Evolutionary conservation across 345 rosid genomes (phyloP), one percentile per base, ranked within the genome.

Genomic region (Moricandia moricandioides): DNA sequence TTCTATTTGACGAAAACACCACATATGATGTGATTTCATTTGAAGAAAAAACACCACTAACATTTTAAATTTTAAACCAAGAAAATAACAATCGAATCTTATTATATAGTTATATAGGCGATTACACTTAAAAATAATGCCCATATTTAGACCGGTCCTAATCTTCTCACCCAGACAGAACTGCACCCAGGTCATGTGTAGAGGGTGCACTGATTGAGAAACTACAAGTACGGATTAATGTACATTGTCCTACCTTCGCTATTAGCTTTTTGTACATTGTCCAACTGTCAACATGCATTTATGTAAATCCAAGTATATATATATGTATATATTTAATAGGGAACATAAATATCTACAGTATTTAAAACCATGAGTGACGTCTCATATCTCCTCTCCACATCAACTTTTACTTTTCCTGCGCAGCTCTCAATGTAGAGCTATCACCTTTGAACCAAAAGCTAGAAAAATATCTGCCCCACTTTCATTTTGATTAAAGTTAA

Each of bases 121-220:
- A 21, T 21, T 7, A 2, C 13, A 47, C 61, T 74, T 66, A 14
- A 59, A 3, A 66, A 12, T 30, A 67, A 26, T 47, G 21, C 45
- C 68, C 13, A 49, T 30, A 39, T 37, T 29, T 16, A 33, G 69
- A 39, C 35, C 10, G 1, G 69, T 76, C 73, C 11, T 29, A 67
- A 27, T 61, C 69, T 61, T 34, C 5, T 75, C 30, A 4, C 12
- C 8, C 21, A 49, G 6, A 21, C 51, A 43, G 51, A 43, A 43
- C 51, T 43, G 7, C 33, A 3, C 12, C 6, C 21, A 34, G 6
- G 31, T 60, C 64, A 76, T 76, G 74, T 76, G 69, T 40, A 10
- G 39, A 69, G 66, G 75, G 71, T 17, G 71, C 75, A 77, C 35
- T 64, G 80, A 70, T 70, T 64, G 80, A 64, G 72, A 71, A 62